Conservation (phyloP, 139 green algal genomes). For the Closterium sp. region DNA sequence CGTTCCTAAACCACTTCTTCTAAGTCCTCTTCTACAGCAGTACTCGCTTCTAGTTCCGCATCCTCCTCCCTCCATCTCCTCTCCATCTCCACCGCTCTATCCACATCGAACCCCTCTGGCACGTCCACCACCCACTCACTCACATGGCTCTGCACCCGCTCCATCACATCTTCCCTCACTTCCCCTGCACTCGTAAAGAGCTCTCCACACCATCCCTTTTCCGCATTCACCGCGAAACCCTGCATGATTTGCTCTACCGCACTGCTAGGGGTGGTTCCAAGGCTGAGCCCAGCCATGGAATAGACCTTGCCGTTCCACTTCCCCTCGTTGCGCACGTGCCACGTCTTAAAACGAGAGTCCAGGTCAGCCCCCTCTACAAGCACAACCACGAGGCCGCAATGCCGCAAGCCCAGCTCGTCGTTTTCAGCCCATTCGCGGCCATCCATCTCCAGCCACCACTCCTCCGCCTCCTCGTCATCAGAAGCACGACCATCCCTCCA, state of each 20-base stretch:
- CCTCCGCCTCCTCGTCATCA: neutral
- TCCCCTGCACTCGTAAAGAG: neutral
- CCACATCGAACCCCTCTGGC: neutral
- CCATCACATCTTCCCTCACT: neutral
- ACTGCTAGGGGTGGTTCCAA: neutral
- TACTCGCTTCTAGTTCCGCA: neutral
- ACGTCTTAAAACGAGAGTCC: neutral
- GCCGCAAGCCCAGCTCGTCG: neutral
- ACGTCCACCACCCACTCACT: neutral
- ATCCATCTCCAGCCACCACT: neutral
- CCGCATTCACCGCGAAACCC: no score
- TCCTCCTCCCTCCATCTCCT: neutral
- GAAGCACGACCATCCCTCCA: neutral
- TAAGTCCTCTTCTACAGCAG: neutral
- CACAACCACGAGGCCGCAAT: neutral
- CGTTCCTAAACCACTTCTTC: neutral
- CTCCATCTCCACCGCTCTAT: neutral
- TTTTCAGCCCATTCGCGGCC: neutral
- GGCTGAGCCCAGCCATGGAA: neutral
- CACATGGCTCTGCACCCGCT: neutral
- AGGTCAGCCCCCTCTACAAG: neutral
- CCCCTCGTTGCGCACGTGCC: slow-evolving; percentile 1
- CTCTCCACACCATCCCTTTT: neutral
- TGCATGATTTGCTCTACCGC: neutral
- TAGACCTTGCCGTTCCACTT: neutral